Conservation (phyloP, 2,329 filamentous ascomycete genomes). For the Escovopsis sp. region DNA sequence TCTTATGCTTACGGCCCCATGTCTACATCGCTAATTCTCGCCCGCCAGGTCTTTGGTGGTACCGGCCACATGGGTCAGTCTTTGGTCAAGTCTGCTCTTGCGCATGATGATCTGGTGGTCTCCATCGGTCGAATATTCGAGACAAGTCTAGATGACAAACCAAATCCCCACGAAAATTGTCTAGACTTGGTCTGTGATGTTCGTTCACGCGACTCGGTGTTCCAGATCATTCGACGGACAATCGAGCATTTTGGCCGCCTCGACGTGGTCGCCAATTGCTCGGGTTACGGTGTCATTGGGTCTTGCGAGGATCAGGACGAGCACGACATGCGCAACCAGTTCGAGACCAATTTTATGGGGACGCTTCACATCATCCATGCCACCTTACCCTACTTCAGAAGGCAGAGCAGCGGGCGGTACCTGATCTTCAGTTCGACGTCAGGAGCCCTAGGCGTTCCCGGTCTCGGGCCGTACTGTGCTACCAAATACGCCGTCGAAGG, state of each 20-base stretch:
- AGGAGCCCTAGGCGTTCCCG: constrained; percentile 84
- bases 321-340: constrained; percentile 85
- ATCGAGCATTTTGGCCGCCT: constrained; percentile 64
- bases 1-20: background rate
- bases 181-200: constrained; percentile 82
- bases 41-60: constrained; percentile 65
- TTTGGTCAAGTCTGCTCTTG: constrained; percentile 66
- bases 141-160: constrained; percentile 57
- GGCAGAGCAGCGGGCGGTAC: constrained; percentile 62
- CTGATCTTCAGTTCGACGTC: constrained; percentile 89
- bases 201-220: constrained; percentile 63
- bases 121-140: constrained; percentile 76
- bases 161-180: constrained; percentile 55
- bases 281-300: constrained; percentile 88
- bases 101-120: constrained; percentile 68
- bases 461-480: constrained; percentile 85
- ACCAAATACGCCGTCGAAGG: constrained; percentile 96
- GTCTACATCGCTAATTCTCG: background rate
- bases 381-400: constrained; percentile 74
- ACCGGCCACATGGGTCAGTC: constrained; percentile 96
- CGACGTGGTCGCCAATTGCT: constrained; percentile 86
- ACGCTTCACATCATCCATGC: constrained; percentile 85
- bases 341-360: constrained; percentile 96
- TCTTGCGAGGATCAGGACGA: constrained; percentile 96
- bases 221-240: constrained; percentile 51